Conservation (phyloP, 306 rosid genomes). For the Chamaecrista fasciculata region DNA sequence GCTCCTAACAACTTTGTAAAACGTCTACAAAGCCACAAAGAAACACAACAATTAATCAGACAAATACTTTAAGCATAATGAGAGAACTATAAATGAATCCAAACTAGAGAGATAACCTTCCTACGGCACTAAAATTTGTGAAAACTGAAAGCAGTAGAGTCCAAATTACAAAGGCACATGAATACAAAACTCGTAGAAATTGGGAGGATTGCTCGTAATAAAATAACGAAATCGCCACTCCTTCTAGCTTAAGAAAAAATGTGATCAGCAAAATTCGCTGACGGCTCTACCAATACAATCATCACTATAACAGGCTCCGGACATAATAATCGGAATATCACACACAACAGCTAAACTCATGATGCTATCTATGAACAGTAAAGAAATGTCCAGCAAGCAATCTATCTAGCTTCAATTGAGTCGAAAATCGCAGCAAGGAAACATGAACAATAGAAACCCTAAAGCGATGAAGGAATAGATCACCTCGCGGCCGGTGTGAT, state of each 20-base stretch:
- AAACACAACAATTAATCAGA: conserved; percentile 29
- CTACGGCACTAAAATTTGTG: conserved; percentile 1
- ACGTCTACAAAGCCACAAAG: conserved; percentile 60
- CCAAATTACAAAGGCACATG: not conserved
- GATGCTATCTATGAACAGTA: not conserved
- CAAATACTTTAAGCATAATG: not conserved
- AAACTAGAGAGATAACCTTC: not conserved
- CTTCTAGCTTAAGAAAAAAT: not conserved
- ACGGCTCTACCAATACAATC: not conserved
- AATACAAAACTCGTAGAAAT: not conserved
- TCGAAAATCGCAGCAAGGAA: conserved; percentile 18
- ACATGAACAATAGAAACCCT: conserved; percentile 27
- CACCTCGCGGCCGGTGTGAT: conserved; percentile 80
- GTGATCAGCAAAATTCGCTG: not conserved
- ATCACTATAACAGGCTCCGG: not conserved
- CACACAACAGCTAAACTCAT: not conserved
- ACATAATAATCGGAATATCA: not conserved
- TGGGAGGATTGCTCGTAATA: not conserved
- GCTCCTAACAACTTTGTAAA: conserved; percentile 82
- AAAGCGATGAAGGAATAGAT: conserved; percentile 10
- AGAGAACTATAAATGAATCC: conserved; percentile 3
- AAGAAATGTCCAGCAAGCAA: not conserved
- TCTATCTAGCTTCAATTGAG: not conserved
- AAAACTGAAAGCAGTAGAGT: not conserved
- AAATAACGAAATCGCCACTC: not conserved